Conservation (phyloP, 352 stramenopile species). For the Phytophthora hybrid region DNA sequence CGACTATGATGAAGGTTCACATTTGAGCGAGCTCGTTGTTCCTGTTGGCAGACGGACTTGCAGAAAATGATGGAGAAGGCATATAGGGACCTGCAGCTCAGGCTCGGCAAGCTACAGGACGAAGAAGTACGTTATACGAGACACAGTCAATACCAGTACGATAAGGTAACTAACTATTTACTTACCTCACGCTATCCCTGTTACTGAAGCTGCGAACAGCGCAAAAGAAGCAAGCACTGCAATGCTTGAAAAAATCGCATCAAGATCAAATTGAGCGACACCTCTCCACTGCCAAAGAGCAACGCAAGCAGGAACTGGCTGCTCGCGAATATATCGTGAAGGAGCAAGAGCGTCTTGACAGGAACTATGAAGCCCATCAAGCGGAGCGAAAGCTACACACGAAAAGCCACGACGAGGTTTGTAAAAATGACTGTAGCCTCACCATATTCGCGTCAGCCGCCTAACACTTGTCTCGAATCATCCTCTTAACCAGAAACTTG, state of each 20-base stretch:
- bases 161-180: not conserved
- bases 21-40: not conserved
- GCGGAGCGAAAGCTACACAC: constrained; percentile 27
- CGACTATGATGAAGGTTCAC: not conserved
- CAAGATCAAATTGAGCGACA: constrained; percentile 43
- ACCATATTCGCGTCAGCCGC: not conserved
- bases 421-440: not conserved
- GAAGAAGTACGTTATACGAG: constrained; percentile 26
- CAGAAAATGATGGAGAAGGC: constrained; percentile 31
- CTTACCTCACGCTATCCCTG: not conserved
- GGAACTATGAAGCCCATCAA: constrained; percentile 19
- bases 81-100: constrained; percentile 29
- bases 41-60: constrained; percentile 34
- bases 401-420: constrained; percentile 27
- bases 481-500: constrained; percentile 24
- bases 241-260: constrained; percentile 41
- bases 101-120: constrained; percentile 25
- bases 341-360: constrained; percentile 29
- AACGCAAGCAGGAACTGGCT: constrained; percentile 37
- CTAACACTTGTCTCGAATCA: not conserved
- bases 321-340: constrained; percentile 22
- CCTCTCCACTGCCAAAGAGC: constrained; percentile 13
- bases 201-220: constrained; percentile 20
- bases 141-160: not conserved
- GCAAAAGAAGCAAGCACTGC: constrained; percentile 35